Evolutionary conservation across 768 basidiomycete genomes (phyloP).

Genomic region (Myochromella boudieri): DNA sequence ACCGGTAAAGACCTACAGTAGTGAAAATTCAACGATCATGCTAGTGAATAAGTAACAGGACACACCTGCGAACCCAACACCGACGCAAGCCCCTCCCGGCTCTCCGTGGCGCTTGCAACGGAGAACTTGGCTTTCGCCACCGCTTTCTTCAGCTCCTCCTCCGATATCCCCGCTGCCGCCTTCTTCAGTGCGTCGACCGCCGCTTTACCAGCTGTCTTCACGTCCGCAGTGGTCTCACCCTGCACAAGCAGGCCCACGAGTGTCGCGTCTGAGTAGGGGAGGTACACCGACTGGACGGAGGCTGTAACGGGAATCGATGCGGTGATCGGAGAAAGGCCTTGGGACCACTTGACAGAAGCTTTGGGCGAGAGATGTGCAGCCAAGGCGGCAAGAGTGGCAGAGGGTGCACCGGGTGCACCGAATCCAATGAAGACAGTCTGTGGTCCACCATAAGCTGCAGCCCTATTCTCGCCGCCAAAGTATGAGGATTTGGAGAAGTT

Average conservation of each 20-base stretch:
- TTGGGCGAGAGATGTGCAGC: constrained; percentile 77
- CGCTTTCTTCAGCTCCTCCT: constrained; percentile 77
- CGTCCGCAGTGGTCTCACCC: constrained; percentile 58
- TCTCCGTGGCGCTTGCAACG: constrained; percentile 69
- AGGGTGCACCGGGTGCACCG: constrained; percentile 65
- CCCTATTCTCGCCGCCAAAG: constrained; percentile 86
- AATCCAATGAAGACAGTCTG: constrained; percentile 89
- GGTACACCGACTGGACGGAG: constrained; percentile 70
- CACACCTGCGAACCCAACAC: constrained; percentile 65
- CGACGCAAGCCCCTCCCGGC: constrained; percentile 62
- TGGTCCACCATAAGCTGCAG: constrained; percentile 57
- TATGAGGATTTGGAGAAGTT: constrained; percentile 40
- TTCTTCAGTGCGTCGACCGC: constrained; percentile 68
- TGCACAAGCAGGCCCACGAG: constrained; percentile 84
- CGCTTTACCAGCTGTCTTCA: constrained; percentile 68
- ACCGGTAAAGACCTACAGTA: constrained; percentile 57
- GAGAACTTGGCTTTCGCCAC: constrained; percentile 87
- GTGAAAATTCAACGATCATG: background rate
- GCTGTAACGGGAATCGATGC: constrained; percentile 56
- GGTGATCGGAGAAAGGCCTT: constrained; percentile 69
- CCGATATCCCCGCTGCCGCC: constrained; percentile 56
- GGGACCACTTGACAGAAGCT: constrained; percentile 85
- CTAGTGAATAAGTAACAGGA: background rate
- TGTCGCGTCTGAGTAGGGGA: constrained; percentile 90
- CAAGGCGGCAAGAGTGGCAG: constrained; percentile 77